Conservation (phyloP, 2,329 filamentous ascomycete genomes). For the Penicillium hesseltinei region DNA sequence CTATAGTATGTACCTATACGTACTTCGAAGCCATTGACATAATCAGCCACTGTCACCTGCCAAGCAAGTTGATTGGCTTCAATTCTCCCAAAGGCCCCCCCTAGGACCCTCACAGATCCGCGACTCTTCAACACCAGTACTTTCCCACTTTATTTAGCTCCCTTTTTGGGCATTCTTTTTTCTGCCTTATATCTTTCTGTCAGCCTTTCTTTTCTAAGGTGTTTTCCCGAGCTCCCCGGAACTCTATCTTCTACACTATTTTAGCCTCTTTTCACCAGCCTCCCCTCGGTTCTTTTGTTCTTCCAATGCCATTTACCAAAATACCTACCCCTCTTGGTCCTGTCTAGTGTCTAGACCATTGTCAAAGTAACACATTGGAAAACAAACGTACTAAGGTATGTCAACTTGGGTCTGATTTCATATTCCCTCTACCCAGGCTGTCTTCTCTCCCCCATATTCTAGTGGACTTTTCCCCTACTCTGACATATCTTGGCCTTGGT, state of each 20-base stretch:
- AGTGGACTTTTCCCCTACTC: no score
- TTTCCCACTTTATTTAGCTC: not conserved
- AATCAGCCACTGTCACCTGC: conserved; percentile 7
- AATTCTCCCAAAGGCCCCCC: not conserved
- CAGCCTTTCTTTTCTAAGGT: not conserved
- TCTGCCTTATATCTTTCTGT: not conserved
- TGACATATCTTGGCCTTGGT: not conserved
- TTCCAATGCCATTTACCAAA: not conserved
- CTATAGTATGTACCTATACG: no score
- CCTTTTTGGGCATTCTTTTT: not conserved
- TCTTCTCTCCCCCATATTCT: not conserved
- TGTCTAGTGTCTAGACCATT: not conserved
- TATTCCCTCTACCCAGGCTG: not conserved
- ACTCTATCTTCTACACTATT: not conserved
- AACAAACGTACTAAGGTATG: not conserved
- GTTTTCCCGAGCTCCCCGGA: not conserved
- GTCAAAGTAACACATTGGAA: not conserved
- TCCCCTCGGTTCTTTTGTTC: not conserved
- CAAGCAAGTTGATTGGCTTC: conserved; percentile 1
- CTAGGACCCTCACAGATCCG: not conserved
- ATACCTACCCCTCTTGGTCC: not conserved
- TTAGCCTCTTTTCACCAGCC: not conserved
- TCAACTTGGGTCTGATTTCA: not conserved
- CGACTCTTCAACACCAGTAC: not conserved
- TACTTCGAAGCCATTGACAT: conserved; percentile 1